Conservation (phyloP, 208 protist genomes). For the Wallacemonas sp. region DNA sequence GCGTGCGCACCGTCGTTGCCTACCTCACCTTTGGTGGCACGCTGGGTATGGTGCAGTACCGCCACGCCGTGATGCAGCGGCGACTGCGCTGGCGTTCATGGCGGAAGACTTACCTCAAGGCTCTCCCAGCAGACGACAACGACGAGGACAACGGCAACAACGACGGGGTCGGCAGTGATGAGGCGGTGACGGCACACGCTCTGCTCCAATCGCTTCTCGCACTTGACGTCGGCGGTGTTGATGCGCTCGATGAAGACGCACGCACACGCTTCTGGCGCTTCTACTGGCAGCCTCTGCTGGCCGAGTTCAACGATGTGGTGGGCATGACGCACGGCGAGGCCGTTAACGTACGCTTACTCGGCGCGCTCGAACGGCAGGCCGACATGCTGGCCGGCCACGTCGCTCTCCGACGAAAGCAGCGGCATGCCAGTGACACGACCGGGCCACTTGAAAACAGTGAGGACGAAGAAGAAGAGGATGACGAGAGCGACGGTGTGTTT, state of each 20-base stretch:
- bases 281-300: conserved; percentile 23
- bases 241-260: neutral
- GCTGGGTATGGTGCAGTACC: conserved; percentile 40
- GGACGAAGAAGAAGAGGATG: neutral
- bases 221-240: too few relatives aligned
- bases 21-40: conserved; percentile 50
- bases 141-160: neutral
- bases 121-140: neutral
- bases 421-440: neutral
- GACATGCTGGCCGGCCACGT: conserved; percentile 24
- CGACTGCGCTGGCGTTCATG: conserved; percentile 6
- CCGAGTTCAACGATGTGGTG: conserved; percentile 29
- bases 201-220: neutral
- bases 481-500: conserved; percentile 22
- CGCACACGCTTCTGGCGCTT: neutral
- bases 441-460: conserved; percentile 14
- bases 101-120: neutral
- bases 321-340: conserved; percentile 54
- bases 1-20: conserved; percentile 41
- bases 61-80: conserved; percentile 19
- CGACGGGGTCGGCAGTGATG: neutral
- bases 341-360: conserved; percentile 37
- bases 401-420: neutral
- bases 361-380: conserved; percentile 32
- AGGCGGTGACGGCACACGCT: neutral